phyloP scores from a whole-genome alignment of 805 yeast species.

The Maudiozyma barnettii region DNA sequence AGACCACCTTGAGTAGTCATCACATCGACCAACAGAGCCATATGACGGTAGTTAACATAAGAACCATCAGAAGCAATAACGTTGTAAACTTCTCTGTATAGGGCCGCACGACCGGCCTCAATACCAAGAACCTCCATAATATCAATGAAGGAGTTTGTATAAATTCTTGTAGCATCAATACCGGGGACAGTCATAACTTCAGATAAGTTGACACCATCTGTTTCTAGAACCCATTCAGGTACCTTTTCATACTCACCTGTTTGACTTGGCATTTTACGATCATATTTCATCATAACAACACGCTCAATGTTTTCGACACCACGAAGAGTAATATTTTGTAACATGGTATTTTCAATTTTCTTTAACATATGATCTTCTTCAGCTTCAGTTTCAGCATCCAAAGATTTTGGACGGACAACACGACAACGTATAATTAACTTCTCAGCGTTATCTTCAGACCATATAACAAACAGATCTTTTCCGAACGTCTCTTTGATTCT shows the following conservation, averaged over 20 bases:
- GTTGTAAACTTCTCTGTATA: constrained; percentile 88
- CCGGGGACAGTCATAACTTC: constrained; percentile 94
- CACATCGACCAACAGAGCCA: constrained; percentile 94
- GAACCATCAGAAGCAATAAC: constrained; percentile 99
- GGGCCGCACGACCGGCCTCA: constrained; percentile 93
- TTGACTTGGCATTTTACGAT: constrained; percentile 58
- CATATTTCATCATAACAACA: constrained; percentile 72
- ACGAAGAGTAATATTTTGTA: constrained; percentile 86
- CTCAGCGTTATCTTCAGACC: constrained; percentile 99
- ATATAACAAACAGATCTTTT: constrained; percentile 90
- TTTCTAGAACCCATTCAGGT: constrained; percentile 97
- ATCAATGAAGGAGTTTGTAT: constrained; percentile 95
- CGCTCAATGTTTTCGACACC: constrained; percentile 93
- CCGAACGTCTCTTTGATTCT: constrained; percentile 88
- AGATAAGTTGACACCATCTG: constrained; percentile 94
- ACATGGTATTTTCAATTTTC: constrained; percentile 91
- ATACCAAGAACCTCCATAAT: constrained; percentile 91
- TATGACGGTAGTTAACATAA: constrained; percentile 94
- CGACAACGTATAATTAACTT: constrained; percentile 95
- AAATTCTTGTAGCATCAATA: constrained; percentile 81
- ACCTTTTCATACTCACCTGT: constrained; percentile 82
- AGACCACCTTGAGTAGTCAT: constrained; percentile 98
- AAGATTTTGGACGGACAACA: constrained; percentile 87
- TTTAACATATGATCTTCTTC: constrained; percentile 96
- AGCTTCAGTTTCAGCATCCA: constrained; percentile 89